Conservation (phyloP, 805 yeast genomes). For the Starmerella floricola region DNA sequence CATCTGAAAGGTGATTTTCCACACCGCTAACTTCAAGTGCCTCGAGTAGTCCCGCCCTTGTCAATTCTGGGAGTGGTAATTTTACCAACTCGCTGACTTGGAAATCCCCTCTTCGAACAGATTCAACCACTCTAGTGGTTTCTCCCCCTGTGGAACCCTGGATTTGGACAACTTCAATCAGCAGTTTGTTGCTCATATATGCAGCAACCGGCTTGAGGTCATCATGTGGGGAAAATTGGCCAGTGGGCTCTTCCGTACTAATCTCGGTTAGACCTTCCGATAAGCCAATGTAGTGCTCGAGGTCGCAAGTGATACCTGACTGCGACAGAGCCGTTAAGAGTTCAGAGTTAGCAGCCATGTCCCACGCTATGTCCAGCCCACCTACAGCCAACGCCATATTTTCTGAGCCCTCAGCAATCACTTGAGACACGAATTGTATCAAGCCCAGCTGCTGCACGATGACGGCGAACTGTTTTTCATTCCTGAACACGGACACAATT, state of each 20-base stretch:
- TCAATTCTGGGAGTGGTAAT: slow-evolving; percentile 10
- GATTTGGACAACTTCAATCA: background rate
- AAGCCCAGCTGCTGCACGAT: slow-evolving; percentile 9
- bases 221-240: background rate
- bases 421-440: slow-evolving; percentile 10
- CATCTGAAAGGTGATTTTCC: background rate
- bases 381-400: slow-evolving; percentile 10
- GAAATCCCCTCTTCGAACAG: background rate
- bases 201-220: slow-evolving; percentile 8
- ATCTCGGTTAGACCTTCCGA: too few relatives aligned
- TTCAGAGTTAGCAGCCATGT: slow-evolving; percentile 8
- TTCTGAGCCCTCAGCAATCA: slow-evolving; percentile 17
- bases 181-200: background rate
- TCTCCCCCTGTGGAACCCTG: background rate
- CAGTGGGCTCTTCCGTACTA: background rate
- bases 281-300: slow-evolving; percentile 4
- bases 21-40: background rate
- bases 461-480: background rate
- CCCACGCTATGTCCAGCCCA: slow-evolving; percentile 19
- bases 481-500: slow-evolving; percentile 15
- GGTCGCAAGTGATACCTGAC: slow-evolving; percentile 12
- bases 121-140: background rate
- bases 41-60: slow-evolving; percentile 8
- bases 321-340: slow-evolving; percentile 2
- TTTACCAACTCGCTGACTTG: background rate